Evolutionary conservation across 1,139 yeast species (phyloP), one percentile per base, ranked within the genome.

Genomic region (Candida dubliniensis): DNA sequence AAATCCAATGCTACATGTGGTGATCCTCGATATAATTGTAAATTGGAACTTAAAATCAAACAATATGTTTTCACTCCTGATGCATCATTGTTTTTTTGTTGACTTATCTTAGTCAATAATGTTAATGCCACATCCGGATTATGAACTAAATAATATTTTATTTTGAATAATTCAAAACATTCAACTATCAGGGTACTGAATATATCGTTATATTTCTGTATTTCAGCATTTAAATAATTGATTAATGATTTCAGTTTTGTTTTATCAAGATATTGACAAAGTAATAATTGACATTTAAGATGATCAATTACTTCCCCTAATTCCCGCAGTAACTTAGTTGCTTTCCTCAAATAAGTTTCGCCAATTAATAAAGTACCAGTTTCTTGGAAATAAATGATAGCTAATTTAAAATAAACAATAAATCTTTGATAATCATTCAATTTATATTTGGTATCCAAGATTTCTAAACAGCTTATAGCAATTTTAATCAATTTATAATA

Each of bases 341-440:
- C 76, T 46, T 59, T 60, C 36, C 60, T 61, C n/a, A 69, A 61
- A 43, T 67, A 69, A 2, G 61, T 66, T 27, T 72, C 74, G 0
- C 82, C 81, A 25, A 59, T 50, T 32, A 65, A 66, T 11, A 59
- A 48, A 45, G 69, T 67, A 11, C 59, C 60, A 0, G 81, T 77
- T 46, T 78, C 82, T 18, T 53, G 49, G 36, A 66, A 64, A 45
- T 71, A 64, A 2, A 76, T 42, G 13, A 54, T 54, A 0, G 79
- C 70, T 12, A 77, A 52, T 38, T 63, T 63, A 44, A 63, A 68
- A 41, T 63, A 63, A 0, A 73, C 53, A 1, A 55, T 45, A 47
- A 69, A 66, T 43, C 67, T 71, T 24, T 63, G 44, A 12, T 49
- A 52, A 0, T 74, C 68, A 40, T 62, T 58, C 13, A 78, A 46